phyloP scores from a whole-genome alignment of 2,329 filamentous ascomycete species.

The Pyrenophora seminiperda region DNA sequence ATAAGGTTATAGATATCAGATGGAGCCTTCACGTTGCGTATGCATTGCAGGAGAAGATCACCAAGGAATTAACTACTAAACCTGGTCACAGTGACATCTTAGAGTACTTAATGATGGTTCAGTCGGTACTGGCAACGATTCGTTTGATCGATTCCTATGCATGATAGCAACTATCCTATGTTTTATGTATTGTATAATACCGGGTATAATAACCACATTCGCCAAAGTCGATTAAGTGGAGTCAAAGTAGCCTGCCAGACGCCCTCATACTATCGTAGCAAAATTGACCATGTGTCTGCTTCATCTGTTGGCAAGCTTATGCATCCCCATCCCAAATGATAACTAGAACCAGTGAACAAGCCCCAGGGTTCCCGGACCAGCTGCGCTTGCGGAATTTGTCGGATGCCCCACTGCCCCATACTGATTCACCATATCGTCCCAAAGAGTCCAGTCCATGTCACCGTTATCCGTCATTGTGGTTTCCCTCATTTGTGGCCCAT shows the following conservation, averaged over 20 bases:
- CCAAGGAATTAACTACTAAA: too few relatives aligned
- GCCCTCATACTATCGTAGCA: background rate
- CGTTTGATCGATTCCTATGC: too few relatives aligned
- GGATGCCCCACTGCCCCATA: constrained; percentile 51
- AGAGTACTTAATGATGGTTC: background rate
- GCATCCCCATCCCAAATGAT: too few relatives aligned
- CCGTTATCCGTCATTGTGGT: constrained; percentile 45
- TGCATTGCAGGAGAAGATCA: background rate
- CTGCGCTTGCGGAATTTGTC: constrained; percentile 12
- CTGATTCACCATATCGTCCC: constrained; percentile 56
- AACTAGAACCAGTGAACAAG: constrained; percentile 36
- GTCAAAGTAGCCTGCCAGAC: background rate
- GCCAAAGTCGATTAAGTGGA: too few relatives aligned
- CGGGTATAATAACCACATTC: too few relatives aligned
- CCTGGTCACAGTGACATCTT: background rate
- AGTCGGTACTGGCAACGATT: background rate
- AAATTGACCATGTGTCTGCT: background rate
- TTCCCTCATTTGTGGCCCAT: constrained; percentile 14
- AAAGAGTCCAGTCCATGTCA: constrained; percentile 55
- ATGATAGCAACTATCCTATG: too few relatives aligned
- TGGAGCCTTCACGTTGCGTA: constrained; percentile 12
- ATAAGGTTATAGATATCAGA: constrained; percentile 32
- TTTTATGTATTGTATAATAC: too few relatives aligned
- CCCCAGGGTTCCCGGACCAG: constrained; percentile 26
- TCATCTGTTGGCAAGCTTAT: too few relatives aligned